A percentile compares a stretch with the other conserved stretches of the same genome.
Evolutionary conservation across 768 basidiomycete genomes (phyloP).

Genomic region (Phylloporus rhodoxanthus): DNA sequence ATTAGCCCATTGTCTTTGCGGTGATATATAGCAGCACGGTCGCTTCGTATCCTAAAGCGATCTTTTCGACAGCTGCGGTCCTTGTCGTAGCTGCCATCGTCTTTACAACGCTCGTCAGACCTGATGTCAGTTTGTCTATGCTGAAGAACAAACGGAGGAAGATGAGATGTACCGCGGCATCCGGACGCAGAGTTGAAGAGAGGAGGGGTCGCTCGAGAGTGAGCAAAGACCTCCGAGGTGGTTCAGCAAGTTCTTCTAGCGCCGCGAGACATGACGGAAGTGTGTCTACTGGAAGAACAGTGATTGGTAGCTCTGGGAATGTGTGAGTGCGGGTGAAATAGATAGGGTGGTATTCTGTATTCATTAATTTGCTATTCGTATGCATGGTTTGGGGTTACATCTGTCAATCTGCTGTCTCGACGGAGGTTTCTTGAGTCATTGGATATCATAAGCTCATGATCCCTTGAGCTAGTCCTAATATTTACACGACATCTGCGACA

Average conservation of each 20-base stretch:
- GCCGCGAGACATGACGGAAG: conserved; percentile 8
- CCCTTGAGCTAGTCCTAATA: neutral
- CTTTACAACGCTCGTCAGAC: conserved; percentile 40
- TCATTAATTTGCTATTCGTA: conserved; percentile 11
- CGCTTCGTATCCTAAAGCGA: conserved; percentile 56
- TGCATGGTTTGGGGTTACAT: neutral
- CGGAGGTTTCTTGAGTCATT: neutral
- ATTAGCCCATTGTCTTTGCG: conserved; percentile 66
- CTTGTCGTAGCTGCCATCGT: conserved; percentile 47
- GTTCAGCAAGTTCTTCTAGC: conserved; percentile 21
- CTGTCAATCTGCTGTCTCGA: neutral
- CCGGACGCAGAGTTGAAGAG: conserved; percentile 14
- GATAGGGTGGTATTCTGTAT: conserved; percentile 1
- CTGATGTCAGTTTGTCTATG: conserved; percentile 25
- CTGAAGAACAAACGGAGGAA: conserved; percentile 10
- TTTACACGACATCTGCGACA: conserved; percentile 2
- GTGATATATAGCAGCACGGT: conserved; percentile 61
- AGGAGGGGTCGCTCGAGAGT: conserved; percentile 26
- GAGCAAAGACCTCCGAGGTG: conserved; percentile 38
- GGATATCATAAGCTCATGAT: too few relatives aligned
- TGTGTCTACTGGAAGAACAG: conserved; percentile 3
- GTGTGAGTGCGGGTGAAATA: conserved; percentile 3
- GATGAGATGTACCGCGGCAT: neutral
- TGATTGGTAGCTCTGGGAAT: conserved; percentile 4
- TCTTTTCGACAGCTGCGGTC: conserved; percentile 57